Evolutionary conservation across 768 basidiomycete species (phyloP), one percentile per base, ranked within the genome.

Genomic region (Tylopilus subfusipes): DNA sequence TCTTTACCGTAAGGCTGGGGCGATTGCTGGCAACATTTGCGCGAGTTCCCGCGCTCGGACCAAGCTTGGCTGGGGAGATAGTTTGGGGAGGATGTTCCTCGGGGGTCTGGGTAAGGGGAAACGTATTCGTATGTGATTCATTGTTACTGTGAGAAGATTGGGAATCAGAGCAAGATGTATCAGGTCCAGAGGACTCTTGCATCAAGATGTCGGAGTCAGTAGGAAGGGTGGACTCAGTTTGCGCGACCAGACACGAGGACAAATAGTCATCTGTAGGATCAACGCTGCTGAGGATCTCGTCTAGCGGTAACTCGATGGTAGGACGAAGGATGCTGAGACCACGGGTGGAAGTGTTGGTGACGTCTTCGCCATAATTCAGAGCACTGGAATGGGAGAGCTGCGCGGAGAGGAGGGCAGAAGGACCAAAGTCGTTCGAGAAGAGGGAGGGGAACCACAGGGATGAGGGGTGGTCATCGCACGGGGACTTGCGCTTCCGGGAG

Each of bases 281-380:
- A 4, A 69, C 59, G 45, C 25, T 71, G 52, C 62, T 65, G 55
- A 93, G 79, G 54, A 93, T 77, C 57, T 93, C 90, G 60, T 93
- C 90, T n/a, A 93, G 80, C 5, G 87, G 85, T 25, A 92, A 82
- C 66, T 93, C 90, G 64, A 92, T 91, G 40, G 91, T 92, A 0
- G 90, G 91, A 12, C 90, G 83, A 21, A 71, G 51, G 57, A 92
- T 83, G 69, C 78, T 79, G 63, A 90, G 80, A 31, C 77, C 72
- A 53, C 82, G 79, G 22, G 80, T 74, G 53, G 67, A 65, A 19
- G 74, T 70, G 57, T 75, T 72, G 63, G 73, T 80, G 62, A 84
- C 76, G 45, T 84, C 88, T 72, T 91, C 90, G 50, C 88, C 90
- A 68, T 91, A 91, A 63, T 83, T 88, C 81, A 85, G 80, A 51